Conservation (phyloP, 169 alveolate species). For the Plasmodium gonderi region DNA sequence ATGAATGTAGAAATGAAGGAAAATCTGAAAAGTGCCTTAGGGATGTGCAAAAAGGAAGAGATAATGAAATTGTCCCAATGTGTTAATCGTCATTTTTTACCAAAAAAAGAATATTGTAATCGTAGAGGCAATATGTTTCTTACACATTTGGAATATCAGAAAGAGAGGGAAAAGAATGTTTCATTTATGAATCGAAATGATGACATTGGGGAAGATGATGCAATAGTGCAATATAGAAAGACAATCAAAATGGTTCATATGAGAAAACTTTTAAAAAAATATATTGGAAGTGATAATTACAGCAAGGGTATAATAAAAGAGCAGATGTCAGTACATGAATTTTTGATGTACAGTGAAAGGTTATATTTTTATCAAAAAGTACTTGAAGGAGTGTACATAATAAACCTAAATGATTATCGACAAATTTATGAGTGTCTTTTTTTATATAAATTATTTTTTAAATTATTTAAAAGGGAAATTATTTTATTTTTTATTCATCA, state of each 20-base stretch:
- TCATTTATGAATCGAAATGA: background rate
- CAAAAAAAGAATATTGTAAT: too few relatives aligned
- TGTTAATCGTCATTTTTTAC: too few relatives aligned
- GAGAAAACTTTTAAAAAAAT: background rate
- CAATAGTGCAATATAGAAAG: background rate
- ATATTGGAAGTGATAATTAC: background rate
- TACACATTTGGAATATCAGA: too few relatives aligned
- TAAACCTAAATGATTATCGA: conserved; percentile 30
- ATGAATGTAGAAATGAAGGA: background rate
- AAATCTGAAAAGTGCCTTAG: background rate
- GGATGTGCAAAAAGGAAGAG: too few relatives aligned
- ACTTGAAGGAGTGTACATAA: conserved; percentile 52
- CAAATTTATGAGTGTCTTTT: conserved; percentile 50
- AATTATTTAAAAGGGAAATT: background rate
- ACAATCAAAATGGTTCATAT: background rate
- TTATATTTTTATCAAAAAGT: conserved; percentile 42
- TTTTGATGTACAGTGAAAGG: conserved; percentile 18
- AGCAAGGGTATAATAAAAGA: conserved; percentile 2
- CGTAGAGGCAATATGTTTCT: too few relatives aligned
- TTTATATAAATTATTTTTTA: background rate
- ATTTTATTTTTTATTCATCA: background rate
- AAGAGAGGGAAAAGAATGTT: background rate
- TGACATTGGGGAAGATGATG: background rate
- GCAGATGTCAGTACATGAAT: background rate
- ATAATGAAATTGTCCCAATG: too few relatives aligned